phyloP scores from a whole-genome alignment of 306 rosid genomes.

The Pterocarpus macrocarpus region DNA sequence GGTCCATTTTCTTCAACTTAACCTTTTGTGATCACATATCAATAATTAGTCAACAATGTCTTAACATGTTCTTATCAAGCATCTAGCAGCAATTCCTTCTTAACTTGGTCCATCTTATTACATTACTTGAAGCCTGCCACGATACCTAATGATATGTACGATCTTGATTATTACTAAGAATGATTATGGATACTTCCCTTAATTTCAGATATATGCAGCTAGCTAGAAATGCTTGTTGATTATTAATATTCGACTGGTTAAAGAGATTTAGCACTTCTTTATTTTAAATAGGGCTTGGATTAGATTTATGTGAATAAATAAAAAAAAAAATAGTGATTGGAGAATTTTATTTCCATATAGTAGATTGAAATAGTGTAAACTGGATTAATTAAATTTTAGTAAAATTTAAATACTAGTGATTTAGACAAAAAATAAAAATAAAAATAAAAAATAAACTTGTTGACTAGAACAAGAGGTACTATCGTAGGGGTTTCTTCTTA shows the following conservation, averaged over 20 bases:
- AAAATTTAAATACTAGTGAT: no score
- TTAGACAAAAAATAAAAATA: no score
- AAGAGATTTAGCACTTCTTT: no score
- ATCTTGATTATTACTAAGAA: background rate
- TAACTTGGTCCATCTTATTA: background rate
- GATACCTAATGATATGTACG: background rate
- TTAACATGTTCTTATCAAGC: background rate
- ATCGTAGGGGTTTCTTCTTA: background rate
- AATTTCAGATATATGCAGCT: background rate
- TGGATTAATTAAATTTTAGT: no score
- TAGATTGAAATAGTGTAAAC: no score
- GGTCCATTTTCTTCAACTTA: constrained; percentile 26
- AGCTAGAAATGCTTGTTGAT: no score
- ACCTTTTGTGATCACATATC: constrained; percentile 3
- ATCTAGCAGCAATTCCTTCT: background rate
- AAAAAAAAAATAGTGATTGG: no score
- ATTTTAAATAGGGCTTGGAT: no score
- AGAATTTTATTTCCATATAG: no score
- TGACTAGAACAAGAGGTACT: background rate
- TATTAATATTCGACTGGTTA: no score
- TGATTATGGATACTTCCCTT: background rate
- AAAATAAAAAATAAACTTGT: background rate
- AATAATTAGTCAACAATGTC: constrained; percentile 16
- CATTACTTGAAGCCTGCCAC: constrained; percentile 2
- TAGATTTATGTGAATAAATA: no score